A percentile compares a stretch with the other conserved stretches of the same genome.
Evolutionary conservation across 1,139 yeast genomes (phyloP).

Genomic region (Geotrichum restrictum): DNA sequence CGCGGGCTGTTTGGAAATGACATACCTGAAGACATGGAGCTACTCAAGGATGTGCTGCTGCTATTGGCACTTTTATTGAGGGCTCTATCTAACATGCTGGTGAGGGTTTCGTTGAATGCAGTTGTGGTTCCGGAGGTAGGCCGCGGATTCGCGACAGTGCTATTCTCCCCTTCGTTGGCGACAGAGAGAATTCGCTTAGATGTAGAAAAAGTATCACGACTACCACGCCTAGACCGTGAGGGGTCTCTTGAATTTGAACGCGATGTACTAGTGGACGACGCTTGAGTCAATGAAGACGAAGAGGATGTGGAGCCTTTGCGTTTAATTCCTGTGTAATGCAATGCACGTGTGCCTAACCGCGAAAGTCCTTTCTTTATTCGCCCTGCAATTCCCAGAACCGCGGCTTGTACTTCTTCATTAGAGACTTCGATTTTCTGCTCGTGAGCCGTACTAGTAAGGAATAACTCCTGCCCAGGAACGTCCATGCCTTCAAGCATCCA

Average conservation of each 20-base stretch:
- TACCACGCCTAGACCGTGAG: constrained; percentile 1
- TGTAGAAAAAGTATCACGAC: neutral
- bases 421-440: constrained; percentile 54
- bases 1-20: neutral
- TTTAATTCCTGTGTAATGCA: constrained; percentile 43
- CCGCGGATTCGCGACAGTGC: neutral
- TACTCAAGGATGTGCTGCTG: constrained; percentile 14
- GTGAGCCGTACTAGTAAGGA: constrained; percentile 35
- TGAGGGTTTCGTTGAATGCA: neutral
- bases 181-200: neutral
- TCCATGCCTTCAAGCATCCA: constrained; percentile 65
- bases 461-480: constrained; percentile 40
- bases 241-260: constrained; percentile 14
- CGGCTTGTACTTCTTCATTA: constrained; percentile 65
- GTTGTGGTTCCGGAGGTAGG: neutral
- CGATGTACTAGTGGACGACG: constrained; percentile 10
- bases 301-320: constrained; percentile 23
- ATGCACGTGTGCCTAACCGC: constrained; percentile 44
- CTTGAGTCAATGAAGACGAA: constrained; percentile 19
- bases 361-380: constrained; percentile 54
- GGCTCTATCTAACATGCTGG: constrained; percentile 3
- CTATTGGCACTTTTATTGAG: neutral
- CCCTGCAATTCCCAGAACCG: constrained; percentile 70
- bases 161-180: neutral
- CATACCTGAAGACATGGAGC: constrained; percentile 1